Conservation (phyloP, 2,329 filamentous ascomycete genomes). For the Emydomyces testavorans region DNA sequence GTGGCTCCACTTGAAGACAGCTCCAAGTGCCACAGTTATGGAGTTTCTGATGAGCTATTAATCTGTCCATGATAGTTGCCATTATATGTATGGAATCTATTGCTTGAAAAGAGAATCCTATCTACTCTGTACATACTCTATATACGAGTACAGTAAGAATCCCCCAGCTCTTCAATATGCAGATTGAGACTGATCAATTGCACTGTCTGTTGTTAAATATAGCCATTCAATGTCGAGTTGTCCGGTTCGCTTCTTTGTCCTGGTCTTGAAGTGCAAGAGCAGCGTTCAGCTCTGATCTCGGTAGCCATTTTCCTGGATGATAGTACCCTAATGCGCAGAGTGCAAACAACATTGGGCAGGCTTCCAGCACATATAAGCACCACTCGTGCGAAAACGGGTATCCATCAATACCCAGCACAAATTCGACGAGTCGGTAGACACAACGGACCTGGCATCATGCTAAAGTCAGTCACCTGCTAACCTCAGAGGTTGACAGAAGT, state of each 20-base stretch:
- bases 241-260: conserved; percentile 2
- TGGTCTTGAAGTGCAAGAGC: neutral
- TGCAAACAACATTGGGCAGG: conserved; percentile 31
- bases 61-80: no score
- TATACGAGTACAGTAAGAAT: no score
- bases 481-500: neutral
- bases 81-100: no score
- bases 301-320: conserved; percentile 14
- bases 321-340: conserved; percentile 12
- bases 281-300: conserved; percentile 14
- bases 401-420: conserved; percentile 41
- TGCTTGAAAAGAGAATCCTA: no score
- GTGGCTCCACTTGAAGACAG: no score
- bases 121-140: no score
- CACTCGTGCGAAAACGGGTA: conserved; percentile 44
- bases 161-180: no score
- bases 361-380: conserved; percentile 44
- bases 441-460: conserved; percentile 36
- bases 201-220: no score
- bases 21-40: no score
- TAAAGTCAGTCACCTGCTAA: neutral
- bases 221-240: no score
- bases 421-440: conserved; percentile 45
- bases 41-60: no score
- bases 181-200: no score